A percentile compares a stretch with the other conserved stretches of the same genome.
Conservation (phyloP, 2,329 filamentous ascomycete species). For the Clonostachys rosea region DNA sequence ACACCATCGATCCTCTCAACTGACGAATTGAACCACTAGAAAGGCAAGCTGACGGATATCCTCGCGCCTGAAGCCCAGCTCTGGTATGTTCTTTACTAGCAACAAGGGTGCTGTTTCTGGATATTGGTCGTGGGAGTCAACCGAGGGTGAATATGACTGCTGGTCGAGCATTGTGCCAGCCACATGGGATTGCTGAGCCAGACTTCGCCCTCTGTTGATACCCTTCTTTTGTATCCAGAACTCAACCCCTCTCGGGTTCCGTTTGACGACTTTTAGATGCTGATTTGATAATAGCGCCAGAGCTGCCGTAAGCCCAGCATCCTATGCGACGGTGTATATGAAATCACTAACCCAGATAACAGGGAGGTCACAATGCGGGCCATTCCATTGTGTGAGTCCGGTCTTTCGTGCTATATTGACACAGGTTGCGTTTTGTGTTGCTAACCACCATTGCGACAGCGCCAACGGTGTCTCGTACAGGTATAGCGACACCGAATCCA, state of each 20-base stretch:
- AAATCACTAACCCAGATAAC: conserved; percentile 1
- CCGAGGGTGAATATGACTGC: too few relatives aligned
- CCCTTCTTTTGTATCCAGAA: too few relatives aligned
- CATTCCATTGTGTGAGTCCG: conserved; percentile 8
- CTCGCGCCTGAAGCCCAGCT: conserved; percentile 4
- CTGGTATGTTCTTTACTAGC: background rate
- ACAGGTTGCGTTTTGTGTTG: background rate
- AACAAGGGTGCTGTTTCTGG: too few relatives aligned
- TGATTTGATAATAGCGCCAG: conserved; percentile 1
- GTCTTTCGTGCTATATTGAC: background rate
- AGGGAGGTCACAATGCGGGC: conserved; percentile 9
- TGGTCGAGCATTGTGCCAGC: too few relatives aligned
- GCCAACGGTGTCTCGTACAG: conserved; percentile 26
- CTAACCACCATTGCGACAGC: conserved; percentile 3
- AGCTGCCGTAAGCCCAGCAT: conserved; percentile 3
- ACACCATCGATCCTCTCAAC: background rate
- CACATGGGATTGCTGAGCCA: too few relatives aligned
- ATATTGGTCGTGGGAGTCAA: too few relatives aligned
- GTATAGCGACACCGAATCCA: conserved; percentile 10
- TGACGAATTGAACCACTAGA: conserved; percentile 1
- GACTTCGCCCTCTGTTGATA: too few relatives aligned
- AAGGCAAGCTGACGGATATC: conserved; percentile 6
- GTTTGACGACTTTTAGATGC: too few relatives aligned
- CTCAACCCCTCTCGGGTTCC: too few relatives aligned
- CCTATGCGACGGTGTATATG: background rate